phyloP scores from a whole-genome alignment of 495 filamentous ascomycete genomes.

The Oleoguttula mirabilis region DNA sequence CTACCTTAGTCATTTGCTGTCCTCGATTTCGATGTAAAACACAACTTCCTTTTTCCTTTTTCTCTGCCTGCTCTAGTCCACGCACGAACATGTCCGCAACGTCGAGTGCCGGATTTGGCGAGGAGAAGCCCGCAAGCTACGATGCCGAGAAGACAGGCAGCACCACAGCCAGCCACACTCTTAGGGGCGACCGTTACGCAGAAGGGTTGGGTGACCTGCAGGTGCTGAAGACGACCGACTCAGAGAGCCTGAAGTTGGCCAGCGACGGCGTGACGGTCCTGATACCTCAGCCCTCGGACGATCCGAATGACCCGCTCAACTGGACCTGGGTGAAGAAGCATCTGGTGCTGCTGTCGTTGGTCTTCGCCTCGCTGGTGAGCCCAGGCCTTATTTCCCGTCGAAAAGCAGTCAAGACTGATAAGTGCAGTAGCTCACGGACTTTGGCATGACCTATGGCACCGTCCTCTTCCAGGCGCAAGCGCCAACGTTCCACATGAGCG shows the following conservation, averaged over 20 bases:
- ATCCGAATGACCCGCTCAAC: conserved; percentile 50
- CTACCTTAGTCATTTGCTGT: too few relatives aligned
- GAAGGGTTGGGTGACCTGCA: neutral
- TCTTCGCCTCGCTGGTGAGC: conserved; percentile 38
- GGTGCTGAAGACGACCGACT: neutral
- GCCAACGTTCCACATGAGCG: conserved; percentile 35
- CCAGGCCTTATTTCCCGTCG: conserved; percentile 32
- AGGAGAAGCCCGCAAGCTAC: neutral
- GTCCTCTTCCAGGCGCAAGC: conserved; percentile 40
- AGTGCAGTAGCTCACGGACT: conserved; percentile 22
- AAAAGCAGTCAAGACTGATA: neutral
- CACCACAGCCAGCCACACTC: neutral
- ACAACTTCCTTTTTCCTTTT: neutral
- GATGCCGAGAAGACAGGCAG: neutral
- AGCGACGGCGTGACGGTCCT: conserved; percentile 36
- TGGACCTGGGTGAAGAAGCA: conserved; percentile 47
- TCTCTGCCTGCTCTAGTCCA: neutral
- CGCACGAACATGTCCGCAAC: neutral
- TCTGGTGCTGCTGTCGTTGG: conserved; percentile 38
- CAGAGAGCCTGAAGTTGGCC: too few relatives aligned
- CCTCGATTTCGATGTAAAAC: too few relatives aligned
- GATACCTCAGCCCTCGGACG: conserved; percentile 47
- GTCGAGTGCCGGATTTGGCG: too few relatives aligned
- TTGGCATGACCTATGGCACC: conserved; percentile 40
- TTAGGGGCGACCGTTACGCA: neutral